Conservation (phyloP, 306 rosid genomes). For the Corylus heterophylla region DNA sequence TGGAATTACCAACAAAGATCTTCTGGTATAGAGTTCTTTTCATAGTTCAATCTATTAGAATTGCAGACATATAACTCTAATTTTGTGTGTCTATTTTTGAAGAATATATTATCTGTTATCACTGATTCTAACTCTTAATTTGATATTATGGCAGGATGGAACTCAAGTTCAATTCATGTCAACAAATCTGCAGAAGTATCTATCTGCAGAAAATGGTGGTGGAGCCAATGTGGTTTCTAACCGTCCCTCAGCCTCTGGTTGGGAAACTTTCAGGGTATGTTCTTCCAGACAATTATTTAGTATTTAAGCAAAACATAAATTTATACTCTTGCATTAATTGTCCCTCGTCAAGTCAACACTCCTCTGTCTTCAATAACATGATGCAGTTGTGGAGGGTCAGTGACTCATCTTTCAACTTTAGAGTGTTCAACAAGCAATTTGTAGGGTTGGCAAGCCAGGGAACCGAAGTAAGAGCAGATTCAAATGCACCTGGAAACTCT, state of each 20-base stretch:
- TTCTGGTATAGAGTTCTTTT: conserved; percentile 37
- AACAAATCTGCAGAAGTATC: conserved; percentile 46
- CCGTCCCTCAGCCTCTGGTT: conserved; percentile 39
- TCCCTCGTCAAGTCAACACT: neutral
- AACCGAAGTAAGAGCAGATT: conserved; percentile 32
- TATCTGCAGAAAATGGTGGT: conserved; percentile 57
- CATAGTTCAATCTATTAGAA: neutral
- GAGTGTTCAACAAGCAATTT: conserved; percentile 56
- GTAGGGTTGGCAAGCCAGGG: conserved; percentile 36
- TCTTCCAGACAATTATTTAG: neutral
- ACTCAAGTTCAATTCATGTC: conserved; percentile 63
- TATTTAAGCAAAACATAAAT: neutral
- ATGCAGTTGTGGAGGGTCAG: conserved; percentile 65
- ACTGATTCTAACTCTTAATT: neutral
- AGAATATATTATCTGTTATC: neutral
- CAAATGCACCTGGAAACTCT: conserved; percentile 31
- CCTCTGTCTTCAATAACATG: neutral
- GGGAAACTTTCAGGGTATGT: conserved; percentile 71
- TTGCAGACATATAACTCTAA: neutral
- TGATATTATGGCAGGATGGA: conserved; percentile 53
- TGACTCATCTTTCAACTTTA: conserved; percentile 53
- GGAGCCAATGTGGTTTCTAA: conserved; percentile 51
- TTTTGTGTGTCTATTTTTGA: neutral
- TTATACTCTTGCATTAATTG: neutral
- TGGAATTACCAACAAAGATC: conserved; percentile 60